Base-by-base conservation (phyloP, 805 yeast genomes). In the Ogataea minuta region DNA sequence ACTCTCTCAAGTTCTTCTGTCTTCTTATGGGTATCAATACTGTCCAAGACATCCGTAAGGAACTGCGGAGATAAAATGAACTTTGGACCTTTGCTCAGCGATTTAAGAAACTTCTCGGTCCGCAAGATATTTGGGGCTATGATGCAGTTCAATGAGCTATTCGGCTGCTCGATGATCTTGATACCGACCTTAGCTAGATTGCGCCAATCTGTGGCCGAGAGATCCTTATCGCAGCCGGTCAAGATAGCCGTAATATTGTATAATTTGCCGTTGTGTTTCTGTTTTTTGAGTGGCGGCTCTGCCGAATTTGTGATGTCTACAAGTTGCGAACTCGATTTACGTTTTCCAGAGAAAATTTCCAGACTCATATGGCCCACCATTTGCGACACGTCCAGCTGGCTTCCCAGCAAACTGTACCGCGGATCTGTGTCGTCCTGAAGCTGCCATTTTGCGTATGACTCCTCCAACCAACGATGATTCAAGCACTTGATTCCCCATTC, bases 381-480 rank as follows among this genome's bases (percentile, higher is more conserved):
- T n/a, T 70, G 66, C 10, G 71, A 67, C 31, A 74, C 61, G 17
- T 59, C 63, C 27, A 65, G 59, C 4, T 56, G 28, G 13, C 9
- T 8, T 4, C 21, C 52, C n/a, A 77, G 63, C 34, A 66, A 64
- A 8, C 70, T 56, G 59, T 76, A 86, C 23, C 75, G 66, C 3
- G 75, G 68, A 11, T 59, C 53, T 0, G 63, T 50, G 4, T 60
- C 70, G 30, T 79, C 76, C 48, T 73, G 70, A 4, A 70, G 48
- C 35, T 62, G 64, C 90, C 93, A 84, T 31, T 70, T 60, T 0
- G 74, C 66, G 46, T 72, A 91, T 28, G 88, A 74, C 39, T 85
- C 90, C 54, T 91, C 98, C 10, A 91, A 62, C 99, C 99, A 91
- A 10, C 81, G 55, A 60, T 88, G 96, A 54, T 84, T 89, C 1